Evolutionary conservation across 2,329 filamentous ascomycete genomes (phyloP).

Genomic region (Pestalotiopsis sp.): DNA sequence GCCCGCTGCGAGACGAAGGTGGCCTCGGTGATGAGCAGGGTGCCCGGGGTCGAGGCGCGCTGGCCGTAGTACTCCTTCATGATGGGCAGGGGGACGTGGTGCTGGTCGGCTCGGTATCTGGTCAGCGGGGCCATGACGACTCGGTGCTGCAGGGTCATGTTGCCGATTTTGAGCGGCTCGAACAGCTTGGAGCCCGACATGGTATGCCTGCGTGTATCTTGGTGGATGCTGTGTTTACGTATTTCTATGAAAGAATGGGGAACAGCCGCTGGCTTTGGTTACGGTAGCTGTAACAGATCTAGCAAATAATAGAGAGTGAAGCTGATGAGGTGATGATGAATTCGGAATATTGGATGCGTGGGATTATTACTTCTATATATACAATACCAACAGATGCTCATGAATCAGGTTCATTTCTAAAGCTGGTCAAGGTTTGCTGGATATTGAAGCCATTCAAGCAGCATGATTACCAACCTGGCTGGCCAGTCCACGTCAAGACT

Average conservation of each 20-base stretch:
- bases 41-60: conserved; percentile 27
- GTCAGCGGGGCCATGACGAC: conserved; percentile 51
- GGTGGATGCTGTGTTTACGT: neutral
- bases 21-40: conserved; percentile 57
- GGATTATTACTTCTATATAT: neutral
- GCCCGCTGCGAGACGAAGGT: conserved; percentile 47
- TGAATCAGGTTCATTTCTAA: neutral
- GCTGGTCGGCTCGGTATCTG: conserved; percentile 46
- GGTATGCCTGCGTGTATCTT: neutral
- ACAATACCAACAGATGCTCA: neutral
- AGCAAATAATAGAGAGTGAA: neutral
- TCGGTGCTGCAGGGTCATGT: conserved; percentile 24
- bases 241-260: neutral
- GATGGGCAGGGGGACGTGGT: conserved; percentile 41
- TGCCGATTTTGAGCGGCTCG: conserved; percentile 26
- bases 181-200: conserved; percentile 26
- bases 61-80: conserved; percentile 33
- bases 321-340: neutral
- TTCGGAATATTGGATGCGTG: neutral
- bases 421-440: neutral
- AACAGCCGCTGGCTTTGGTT: neutral
- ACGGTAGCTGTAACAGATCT: neutral
- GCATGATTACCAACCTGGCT: neutral
- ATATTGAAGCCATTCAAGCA: neutral
- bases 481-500: no score